Evolutionary conservation across 2,329 filamentous ascomycete genomes (phyloP).

Genomic region (Clarireedia paspali): DNA sequence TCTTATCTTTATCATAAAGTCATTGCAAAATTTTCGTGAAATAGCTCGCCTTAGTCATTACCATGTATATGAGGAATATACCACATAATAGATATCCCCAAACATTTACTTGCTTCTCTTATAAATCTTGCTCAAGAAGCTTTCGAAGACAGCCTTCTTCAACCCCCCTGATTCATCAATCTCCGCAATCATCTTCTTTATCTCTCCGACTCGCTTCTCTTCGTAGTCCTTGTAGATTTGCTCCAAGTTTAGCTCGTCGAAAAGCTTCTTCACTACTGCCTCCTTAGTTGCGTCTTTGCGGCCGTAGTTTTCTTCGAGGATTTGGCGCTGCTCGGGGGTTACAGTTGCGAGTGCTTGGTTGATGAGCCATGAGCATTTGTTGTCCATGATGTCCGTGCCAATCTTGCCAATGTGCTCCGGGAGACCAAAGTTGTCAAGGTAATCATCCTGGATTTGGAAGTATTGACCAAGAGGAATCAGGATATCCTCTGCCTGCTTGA

Average conservation of each 20-base stretch:
- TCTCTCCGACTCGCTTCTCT: conserved; percentile 74
- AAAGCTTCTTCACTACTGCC: conserved; percentile 80
- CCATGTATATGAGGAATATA: not conserved
- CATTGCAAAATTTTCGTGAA: not conserved
- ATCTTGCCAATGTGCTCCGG: conserved; percentile 95
- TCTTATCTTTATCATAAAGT: not conserved
- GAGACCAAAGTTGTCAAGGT: conserved; percentile 94
- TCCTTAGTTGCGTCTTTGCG: conserved; percentile 81
- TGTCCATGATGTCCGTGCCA: conserved; percentile 97
- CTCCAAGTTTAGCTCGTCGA: conserved; percentile 77
- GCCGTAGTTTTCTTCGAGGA: conserved; percentile 90
- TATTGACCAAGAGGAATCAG: conserved; percentile 97
- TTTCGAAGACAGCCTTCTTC: conserved; percentile 84
- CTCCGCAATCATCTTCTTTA: conserved; percentile 65
- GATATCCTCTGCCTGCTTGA: conserved; percentile 83
- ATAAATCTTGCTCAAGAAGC: conserved; percentile 94
- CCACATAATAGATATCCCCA: not conserved
- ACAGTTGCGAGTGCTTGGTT: conserved; percentile 83
- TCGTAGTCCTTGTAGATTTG: conserved; percentile 82
- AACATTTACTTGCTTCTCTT: conserved; percentile 82
- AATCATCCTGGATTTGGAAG: conserved; percentile 99
- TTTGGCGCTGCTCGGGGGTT: conserved; percentile 75
- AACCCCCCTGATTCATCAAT: conserved; percentile 83
- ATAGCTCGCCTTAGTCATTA: not conserved
- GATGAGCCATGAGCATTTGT: conserved; percentile 98